phyloP scores from a whole-genome alignment of 2,329 filamentous ascomycete genomes.

The Lachnellula arida region DNA sequence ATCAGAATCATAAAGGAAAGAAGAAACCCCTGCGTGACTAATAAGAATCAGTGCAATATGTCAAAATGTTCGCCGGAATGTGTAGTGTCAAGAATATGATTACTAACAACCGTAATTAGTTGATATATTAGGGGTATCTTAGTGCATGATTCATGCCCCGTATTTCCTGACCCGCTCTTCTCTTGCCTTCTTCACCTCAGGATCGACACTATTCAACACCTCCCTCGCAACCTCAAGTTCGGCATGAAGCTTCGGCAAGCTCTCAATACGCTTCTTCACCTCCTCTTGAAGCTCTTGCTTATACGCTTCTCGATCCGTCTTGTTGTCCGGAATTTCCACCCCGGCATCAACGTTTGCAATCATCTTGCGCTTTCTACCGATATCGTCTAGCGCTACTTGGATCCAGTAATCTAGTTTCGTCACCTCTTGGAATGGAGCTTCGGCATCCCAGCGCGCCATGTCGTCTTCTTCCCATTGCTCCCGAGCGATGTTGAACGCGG shows the following conservation, averaged over 20 bases:
- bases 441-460: not conserved
- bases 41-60: no score
- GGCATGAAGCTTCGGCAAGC: not conserved
- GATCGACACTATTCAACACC: not conserved
- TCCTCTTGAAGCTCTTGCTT: conserved; percentile 2
- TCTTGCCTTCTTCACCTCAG: not conserved
- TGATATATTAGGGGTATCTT: not conserved
- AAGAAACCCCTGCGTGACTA: no score
- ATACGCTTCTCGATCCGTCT: not conserved
- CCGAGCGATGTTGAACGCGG: not conserved
- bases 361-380: not conserved
- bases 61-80: no score
- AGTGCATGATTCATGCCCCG: not conserved
- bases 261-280: not conserved
- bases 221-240: conserved; percentile 3
- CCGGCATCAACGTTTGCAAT: not conserved
- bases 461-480: not conserved
- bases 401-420: not conserved
- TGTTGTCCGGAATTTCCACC: not conserved
- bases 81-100: not conserved
- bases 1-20: no score
- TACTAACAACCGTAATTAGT: not conserved
- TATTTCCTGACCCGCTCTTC: conserved; percentile 5
- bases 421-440: conserved; percentile 4
- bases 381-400: not conserved